A percentile compares a stretch with the other conserved stretches of the same genome.
These are phyloP conservation scores for Sporothrix schenckii DNA, from an alignment of 2,329 filamentous ascomycete genomes.

Conservation along the genomic window DNA sequence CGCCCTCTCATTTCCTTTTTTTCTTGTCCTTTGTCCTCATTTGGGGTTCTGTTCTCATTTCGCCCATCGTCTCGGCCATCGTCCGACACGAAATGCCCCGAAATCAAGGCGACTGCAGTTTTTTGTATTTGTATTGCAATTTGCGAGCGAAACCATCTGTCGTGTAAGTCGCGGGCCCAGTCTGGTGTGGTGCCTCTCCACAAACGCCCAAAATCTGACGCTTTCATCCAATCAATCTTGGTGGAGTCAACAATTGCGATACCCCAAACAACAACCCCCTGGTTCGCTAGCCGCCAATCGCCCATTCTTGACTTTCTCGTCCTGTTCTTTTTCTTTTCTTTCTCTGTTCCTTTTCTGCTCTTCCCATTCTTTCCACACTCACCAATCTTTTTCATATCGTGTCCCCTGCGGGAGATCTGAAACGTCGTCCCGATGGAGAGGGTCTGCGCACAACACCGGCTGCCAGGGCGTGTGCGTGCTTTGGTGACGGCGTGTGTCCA, in stretches of 20 bases:
- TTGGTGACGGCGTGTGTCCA: conserved; percentile 23
- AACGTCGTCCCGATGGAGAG: conserved; percentile 30
- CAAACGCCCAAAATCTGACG: conserved; percentile 15
- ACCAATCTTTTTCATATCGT: neutral
- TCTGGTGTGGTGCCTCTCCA: neutral
- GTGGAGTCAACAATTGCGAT: conserved; percentile 24
- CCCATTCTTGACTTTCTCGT: neutral
- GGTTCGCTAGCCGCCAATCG: conserved; percentile 21
- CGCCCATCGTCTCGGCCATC: conserved; percentile 25
- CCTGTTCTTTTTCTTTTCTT: neutral
- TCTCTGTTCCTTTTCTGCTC: neutral
- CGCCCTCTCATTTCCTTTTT: conserved; percentile 9
- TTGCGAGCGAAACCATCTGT: neutral
- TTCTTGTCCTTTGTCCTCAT: neutral
- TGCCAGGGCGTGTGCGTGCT: conserved; percentile 20
- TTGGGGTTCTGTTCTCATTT: conserved; percentile 17
- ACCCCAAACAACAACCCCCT: conserved; percentile 23
- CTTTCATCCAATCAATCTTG: conserved; percentile 22
- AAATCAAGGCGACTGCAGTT: no score
- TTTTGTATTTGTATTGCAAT: neutral
- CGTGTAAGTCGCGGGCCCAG: conserved; percentile 3
- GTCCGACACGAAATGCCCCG: neutral
- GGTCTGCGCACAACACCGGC: conserved; percentile 27
- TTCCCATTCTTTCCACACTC: neutral
- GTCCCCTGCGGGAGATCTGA: conserved; percentile 28